phyloP scores from a whole-genome alignment of 441 rosid genomes.

The Melastoma candidum region DNA sequence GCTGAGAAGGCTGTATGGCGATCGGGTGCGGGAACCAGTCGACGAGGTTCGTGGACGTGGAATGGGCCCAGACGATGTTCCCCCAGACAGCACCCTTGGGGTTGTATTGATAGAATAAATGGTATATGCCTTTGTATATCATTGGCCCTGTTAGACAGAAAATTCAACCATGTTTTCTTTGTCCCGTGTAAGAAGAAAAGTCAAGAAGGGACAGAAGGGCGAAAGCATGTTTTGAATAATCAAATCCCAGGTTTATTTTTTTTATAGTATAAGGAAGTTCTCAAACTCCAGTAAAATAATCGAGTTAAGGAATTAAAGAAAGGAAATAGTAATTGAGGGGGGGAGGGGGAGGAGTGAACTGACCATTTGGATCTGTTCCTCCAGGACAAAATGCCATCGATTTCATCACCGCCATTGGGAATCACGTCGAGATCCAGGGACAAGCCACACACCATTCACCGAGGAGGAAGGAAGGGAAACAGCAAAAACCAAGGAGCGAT shows the following conservation, averaged over 20 bases:
- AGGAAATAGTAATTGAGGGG: too few relatives aligned
- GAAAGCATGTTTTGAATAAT: too few relatives aligned
- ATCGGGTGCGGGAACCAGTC: conserved; percentile 60
- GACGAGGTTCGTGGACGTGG: conserved; percentile 67
- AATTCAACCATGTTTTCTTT: too few relatives aligned
- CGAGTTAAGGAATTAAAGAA: not conserved
- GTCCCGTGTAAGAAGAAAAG: too few relatives aligned
- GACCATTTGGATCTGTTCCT: too few relatives aligned
- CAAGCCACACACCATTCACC: not conserved
- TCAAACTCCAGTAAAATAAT: not conserved
- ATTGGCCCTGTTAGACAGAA: conserved; percentile 35
- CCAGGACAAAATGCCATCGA: too few relatives aligned
- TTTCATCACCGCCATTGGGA: too few relatives aligned
- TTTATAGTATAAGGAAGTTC: too few relatives aligned
- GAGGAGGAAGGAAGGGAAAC: not conserved
- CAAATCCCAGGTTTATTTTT: too few relatives aligned
- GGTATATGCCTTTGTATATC: conserved; percentile 77
- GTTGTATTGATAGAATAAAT: conserved; percentile 76
- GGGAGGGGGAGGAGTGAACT: too few relatives aligned
- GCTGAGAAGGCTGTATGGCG: conserved; percentile 53
- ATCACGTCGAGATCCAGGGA: not conserved
- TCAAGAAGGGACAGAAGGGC: too few relatives aligned
- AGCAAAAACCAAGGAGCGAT: conserved; percentile 7
- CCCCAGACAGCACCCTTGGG: conserved; percentile 71
- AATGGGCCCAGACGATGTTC: conserved; percentile 76